Percentiles rank a stretch among this genome's conserved stretches.
phyloP scores from a whole-genome alignment of 179 eudicot species.

The Dionaea muscipula region DNA sequence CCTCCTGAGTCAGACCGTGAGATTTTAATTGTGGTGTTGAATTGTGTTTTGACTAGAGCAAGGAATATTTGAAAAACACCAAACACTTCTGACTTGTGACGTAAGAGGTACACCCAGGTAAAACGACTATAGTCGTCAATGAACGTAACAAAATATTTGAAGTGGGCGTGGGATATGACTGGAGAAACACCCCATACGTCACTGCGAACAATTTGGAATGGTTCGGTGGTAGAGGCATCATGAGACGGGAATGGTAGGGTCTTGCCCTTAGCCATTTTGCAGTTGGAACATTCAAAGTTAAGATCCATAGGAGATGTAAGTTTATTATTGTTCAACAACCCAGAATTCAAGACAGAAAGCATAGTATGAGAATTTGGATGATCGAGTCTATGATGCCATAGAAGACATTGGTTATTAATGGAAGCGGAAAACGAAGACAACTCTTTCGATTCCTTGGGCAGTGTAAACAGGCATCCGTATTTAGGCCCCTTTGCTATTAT shows the following conservation, averaged over 20 bases:
- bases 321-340: too few relatives aligned
- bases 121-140: conserved; percentile 4
- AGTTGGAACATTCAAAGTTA: neutral
- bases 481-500: conserved; percentile 10
- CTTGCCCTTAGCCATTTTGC: conserved; percentile 5
- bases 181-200: conserved; percentile 1
- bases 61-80: neutral
- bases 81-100: conserved; percentile 8
- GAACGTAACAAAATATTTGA: conserved; percentile 3
- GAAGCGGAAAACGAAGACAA: too few relatives aligned
- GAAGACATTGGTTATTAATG: too few relatives aligned
- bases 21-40: too few relatives aligned
- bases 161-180: neutral
- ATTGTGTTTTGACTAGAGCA: neutral
- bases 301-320: too few relatives aligned
- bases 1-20: too few relatives aligned
- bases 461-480: neutral
- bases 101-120: conserved; percentile 12
- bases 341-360: too few relatives aligned
- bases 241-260: conserved; percentile 4
- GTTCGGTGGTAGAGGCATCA: neutral
- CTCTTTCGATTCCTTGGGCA: too few relatives aligned
- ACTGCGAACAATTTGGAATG: neutral
- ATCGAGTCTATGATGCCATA: too few relatives aligned
- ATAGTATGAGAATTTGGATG: too few relatives aligned